Base-by-base conservation (phyloP, 1,284 basidiomycete species). In the Porodaedalea pini region DNA sequence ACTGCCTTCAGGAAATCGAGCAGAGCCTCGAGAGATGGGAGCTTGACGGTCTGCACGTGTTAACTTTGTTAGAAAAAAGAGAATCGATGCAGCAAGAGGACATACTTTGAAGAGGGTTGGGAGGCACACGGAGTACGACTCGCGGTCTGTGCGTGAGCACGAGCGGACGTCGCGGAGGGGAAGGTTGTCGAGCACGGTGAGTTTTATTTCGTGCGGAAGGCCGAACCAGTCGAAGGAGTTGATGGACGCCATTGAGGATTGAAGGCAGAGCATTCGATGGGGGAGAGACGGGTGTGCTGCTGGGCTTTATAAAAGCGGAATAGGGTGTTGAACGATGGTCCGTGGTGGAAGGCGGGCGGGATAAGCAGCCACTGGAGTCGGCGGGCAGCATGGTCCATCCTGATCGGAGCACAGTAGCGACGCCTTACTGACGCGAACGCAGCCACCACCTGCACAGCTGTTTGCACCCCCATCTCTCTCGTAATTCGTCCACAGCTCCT, bases 121-220 rank as follows among this genome's bases (percentile, higher is more conserved):
- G 23, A 88, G 69, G 64, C 79, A 83, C 27, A 81, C 73, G 4
- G 71, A 64, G 66, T 83, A 85, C 25, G 78, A 75, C 56, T 71
- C 68, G 11, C 72, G 72, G 70, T 78, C 75, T 15, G 51, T 34
- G 11, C 25, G 40, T 10, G 55, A 19, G 17, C 54, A 60, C 11
- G 76, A 63, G 31, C 68, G 67, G 52, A 84, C 74, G 36, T 73
- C 69, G 37, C 53, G 5, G 23, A 67, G 60, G 49, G 77, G 75
- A 66, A 88, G 78, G 55, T 71, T 68, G 40, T 75, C 77, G 47
- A 83, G 70, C 66, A 89, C 66, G 29, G 78, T 71, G 64, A 84
- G 74, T 69, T 82, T 82, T 69, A 89, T 81, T 63, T 89, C 87
- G 0, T 73, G 71, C 39, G 86, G 86, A 63, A 89, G 82, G 36